Base-by-base conservation (phyloP, 148 eudicot species). In the Spergularia bocconei region DNA sequence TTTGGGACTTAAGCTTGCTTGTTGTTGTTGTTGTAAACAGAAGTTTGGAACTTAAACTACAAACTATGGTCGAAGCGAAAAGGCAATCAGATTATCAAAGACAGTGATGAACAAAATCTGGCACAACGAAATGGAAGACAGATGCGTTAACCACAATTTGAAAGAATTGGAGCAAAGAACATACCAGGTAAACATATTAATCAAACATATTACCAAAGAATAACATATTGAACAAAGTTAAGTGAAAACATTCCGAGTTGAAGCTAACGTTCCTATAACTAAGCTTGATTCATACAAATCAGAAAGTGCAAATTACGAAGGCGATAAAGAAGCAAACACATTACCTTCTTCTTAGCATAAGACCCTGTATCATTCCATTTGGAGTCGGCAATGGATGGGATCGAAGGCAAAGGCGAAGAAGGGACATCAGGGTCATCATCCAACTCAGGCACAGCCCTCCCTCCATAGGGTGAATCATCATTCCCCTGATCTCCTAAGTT, bases 291-390 rank as follows among this genome's bases (percentile, higher is more conserved):
- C 41, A 48, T 17, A 21, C 36, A 53, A 68, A 50, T 36, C 60
- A 53, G 36, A 58, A 33, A 70, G 6, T 23, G 57, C 33, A 69
- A 55, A 76, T 15, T 55, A 77, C 39, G 63, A 10, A 47, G 33
- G 21, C 69, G 21, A 73, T 33, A 50, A 59, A 69, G 20, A 64
- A 85, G 29, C 67, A 52, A 71, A 51, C 33, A 73, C 51, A 23
- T 7, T 87, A 95, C 97, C 99, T 95, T 95, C 79, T 91, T 92
- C 75, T 88, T 80, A 38, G 77, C 78, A 80, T 79, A 91, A 5
- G 91, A 73, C 36, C 77, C 86, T 64, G 89, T 90, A 79, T 92
- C 97, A 67, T 85, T 87, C 99, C 99, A 95, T 71, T 85, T 93
- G 47, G 89, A 86, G 17, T 91, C 93, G 53, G 80, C 80, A 77